Conservation (phyloP, 2,329 filamentous ascomycete genomes). For the Ophiostoma triangulosporum region DNA sequence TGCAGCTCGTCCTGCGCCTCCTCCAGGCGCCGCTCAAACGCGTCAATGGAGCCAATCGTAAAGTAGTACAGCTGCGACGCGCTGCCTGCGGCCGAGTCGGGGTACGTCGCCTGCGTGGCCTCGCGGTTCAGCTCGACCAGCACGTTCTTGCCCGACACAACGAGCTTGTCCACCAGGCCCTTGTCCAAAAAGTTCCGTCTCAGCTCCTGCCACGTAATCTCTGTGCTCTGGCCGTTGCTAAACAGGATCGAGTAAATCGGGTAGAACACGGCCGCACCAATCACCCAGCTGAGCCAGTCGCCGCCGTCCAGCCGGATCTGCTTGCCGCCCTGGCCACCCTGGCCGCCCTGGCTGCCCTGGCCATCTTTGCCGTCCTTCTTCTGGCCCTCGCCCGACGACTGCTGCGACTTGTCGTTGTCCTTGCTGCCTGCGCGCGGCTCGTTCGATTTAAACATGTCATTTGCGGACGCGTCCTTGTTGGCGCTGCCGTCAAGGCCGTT, state of each 20-base stretch:
- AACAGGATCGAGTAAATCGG: constrained; percentile 30
- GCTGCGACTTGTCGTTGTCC: background rate
- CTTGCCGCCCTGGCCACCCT: constrained; percentile 6
- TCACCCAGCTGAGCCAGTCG: constrained; percentile 37
- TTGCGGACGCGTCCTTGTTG: constrained; percentile 4
- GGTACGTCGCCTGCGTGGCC: constrained; percentile 57
- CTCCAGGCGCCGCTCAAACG: constrained; percentile 80
- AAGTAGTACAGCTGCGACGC: constrained; percentile 78
- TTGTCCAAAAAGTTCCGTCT: constrained; percentile 88
- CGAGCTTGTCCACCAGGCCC: constrained; percentile 85
- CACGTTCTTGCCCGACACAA: constrained; percentile 65
- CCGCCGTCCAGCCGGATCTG: constrained; percentile 21
- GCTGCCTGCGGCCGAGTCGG: constrained; percentile 57
- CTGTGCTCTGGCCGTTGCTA: constrained; percentile 35
- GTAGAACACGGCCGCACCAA: constrained; percentile 32
- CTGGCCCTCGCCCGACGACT: constrained; percentile 8
- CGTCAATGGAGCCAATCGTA: constrained; percentile 86
- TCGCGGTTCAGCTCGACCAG: constrained; percentile 64
- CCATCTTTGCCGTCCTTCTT: constrained; percentile 9
- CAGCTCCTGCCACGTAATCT: constrained; percentile 98
- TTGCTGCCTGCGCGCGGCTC: background rate
- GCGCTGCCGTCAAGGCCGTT: background rate
- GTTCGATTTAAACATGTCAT: background rate
- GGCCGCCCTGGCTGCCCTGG: constrained; percentile 19
- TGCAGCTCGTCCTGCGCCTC: constrained; percentile 75